phyloP scores from a whole-genome alignment of 345 rosid genomes.

The Isatis tinctoria region DNA sequence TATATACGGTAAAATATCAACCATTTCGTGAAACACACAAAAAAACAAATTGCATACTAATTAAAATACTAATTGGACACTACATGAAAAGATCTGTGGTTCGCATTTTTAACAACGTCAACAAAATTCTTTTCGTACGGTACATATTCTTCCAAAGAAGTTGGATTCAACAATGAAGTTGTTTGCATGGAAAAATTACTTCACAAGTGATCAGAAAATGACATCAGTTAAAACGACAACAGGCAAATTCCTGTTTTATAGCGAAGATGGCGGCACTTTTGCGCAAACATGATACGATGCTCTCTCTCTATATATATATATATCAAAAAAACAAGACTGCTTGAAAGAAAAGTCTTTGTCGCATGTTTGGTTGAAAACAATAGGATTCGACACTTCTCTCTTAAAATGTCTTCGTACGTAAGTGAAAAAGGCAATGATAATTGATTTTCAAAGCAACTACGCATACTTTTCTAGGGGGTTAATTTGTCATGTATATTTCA shows the following conservation, averaged over 20 bases:
- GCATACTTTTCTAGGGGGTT: not conserved
- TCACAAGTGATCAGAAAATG: not conserved
- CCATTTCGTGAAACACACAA: no score
- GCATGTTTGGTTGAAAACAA: not conserved
- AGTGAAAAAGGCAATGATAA: not conserved
- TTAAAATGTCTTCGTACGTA: not conserved
- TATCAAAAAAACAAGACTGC: not conserved
- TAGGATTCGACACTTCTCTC: not conserved
- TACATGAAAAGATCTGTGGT: no score
- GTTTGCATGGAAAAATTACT: not conserved
- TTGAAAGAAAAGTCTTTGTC: not conserved
- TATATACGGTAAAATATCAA: no score
- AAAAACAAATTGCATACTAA: no score
- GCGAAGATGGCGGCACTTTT: not conserved
- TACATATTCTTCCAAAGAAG: not conserved
- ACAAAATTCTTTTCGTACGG: not conserved
- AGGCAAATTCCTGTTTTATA: not conserved
- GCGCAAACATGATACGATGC: not conserved
- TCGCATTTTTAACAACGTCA: not conserved
- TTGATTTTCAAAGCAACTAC: not conserved
- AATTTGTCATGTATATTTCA: not conserved
- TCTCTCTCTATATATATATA: no score
- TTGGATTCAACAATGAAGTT: not conserved
- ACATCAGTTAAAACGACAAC: not conserved
- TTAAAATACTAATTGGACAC: no score